These are phyloP conservation scores for Pestalotiopsis sp. DNA, from an alignment of 2,329 filamentous ascomycete genomes.

Conservation along the genomic window DNA sequence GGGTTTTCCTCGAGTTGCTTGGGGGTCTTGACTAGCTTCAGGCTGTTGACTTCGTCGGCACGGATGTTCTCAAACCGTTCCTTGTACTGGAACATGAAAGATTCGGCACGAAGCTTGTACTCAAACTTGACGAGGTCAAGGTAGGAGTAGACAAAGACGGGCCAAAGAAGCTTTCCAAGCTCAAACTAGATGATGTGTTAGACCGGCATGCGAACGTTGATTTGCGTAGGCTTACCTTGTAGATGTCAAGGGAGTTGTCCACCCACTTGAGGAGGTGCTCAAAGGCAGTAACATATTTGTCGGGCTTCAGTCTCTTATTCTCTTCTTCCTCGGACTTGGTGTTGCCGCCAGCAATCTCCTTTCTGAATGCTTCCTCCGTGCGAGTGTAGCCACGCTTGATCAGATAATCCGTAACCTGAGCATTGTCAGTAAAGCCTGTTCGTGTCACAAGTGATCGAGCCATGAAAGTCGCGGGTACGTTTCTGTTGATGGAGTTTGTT, in stretches of 20 bases:
- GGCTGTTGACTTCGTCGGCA: constrained; percentile 72
- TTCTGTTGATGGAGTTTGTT: background rate
- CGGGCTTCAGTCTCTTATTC: constrained; percentile 69
- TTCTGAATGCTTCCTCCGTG: constrained; percentile 88
- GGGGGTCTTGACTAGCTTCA: constrained; percentile 74
- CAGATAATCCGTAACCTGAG: constrained; percentile 84
- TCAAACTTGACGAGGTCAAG: constrained; percentile 74
- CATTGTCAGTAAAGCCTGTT: background rate
- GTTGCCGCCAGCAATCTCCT: constrained; percentile 83
- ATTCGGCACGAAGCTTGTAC: constrained; percentile 70
- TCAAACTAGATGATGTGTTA: constrained; percentile 62
- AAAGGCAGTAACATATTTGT: constrained; percentile 77
- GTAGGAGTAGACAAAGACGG: constrained; percentile 90
- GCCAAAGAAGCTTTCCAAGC: constrained; percentile 85
- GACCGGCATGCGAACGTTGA: constrained; percentile 15
- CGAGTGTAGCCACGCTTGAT: constrained; percentile 92
- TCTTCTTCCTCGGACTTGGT: constrained; percentile 70
- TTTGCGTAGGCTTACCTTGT: constrained; percentile 63
- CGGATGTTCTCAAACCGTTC: constrained; percentile 74
- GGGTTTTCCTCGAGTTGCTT: constrained; percentile 77
- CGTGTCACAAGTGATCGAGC: background rate
- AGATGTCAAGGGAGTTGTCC: constrained; percentile 88
- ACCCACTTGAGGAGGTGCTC: constrained; percentile 78
- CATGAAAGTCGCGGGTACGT: background rate
- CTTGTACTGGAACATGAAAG: constrained; percentile 70